Conservation (phyloP, 805 yeast genomes). For the Ogataea nakhonphanomensis region DNA sequence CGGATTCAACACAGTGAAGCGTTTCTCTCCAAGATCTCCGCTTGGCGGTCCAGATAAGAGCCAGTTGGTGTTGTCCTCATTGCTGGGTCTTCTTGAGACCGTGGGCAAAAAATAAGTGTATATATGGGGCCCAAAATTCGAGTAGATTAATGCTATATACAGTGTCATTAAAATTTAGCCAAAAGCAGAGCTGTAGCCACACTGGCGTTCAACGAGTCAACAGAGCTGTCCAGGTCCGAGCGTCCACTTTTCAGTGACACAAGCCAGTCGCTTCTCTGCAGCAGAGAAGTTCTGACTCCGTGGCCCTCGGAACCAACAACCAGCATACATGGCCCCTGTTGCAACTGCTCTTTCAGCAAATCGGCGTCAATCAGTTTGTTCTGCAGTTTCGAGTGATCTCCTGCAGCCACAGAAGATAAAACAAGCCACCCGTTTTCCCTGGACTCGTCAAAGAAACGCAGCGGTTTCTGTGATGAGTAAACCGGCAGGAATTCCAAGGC, state of each 20-base stretch:
- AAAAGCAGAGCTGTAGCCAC: constrained; percentile 80
- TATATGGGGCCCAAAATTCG: constrained; percentile 1
- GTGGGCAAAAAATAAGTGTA: constrained; percentile 19
- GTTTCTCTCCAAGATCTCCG: constrained; percentile 21
- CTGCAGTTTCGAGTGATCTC: constrained; percentile 19
- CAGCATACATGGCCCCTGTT: constrained; percentile 57
- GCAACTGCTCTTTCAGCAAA: constrained; percentile 43
- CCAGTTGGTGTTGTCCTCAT: constrained; percentile 21
- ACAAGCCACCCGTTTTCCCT: constrained; percentile 66
- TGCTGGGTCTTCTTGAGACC: constrained; percentile 22
- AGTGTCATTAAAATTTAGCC: constrained; percentile 17
- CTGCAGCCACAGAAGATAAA: constrained; percentile 53
- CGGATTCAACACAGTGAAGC: constrained; percentile 16
- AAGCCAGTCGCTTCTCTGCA: constrained; percentile 52
- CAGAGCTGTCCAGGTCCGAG: constrained; percentile 31
- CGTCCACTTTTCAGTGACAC: constrained; percentile 37
- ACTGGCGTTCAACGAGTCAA: constrained; percentile 85
- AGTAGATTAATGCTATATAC: background rate
- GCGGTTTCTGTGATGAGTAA: constrained; percentile 54
- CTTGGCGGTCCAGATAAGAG: constrained; percentile 21
- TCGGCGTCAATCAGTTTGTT: constrained; percentile 34
- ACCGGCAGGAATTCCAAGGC: constrained; percentile 73
- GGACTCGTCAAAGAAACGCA: constrained; percentile 57
- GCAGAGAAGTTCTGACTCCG: constrained; percentile 70
- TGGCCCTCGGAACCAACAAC: constrained; percentile 84